Base-by-base conservation (phyloP, 306 rosid genomes). In the Vicia villosa region DNA sequence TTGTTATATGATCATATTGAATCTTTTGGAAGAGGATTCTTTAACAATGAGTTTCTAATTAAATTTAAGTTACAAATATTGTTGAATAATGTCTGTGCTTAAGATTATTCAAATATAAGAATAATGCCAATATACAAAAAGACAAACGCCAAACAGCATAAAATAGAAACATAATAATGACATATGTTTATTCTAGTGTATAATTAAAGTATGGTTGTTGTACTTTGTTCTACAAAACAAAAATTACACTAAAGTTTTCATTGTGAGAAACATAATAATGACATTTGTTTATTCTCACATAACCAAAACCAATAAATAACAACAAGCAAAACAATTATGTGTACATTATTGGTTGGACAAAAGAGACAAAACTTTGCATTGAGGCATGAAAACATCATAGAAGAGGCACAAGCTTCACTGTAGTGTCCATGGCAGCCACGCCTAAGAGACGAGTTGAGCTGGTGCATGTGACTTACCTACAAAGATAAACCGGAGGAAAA, bases 391-490 rank as follows among this genome's bases (percentile, higher is more conserved):
- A 30, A 60, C 56, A 61, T 60, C 58, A 57, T 24, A 52, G n/a
- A 24, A 61, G 36, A 32, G 64, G 43, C 63, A 19, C 52, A 36
- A 45, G 49, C 69, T 54, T 72, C 68, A 21, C 38, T 4, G 16
- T 21, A 70, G 51, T 50, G 57, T 34, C n/a, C 47, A 56, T 5
- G 50, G 26, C 36, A 58, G 62, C 49, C 46, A 30, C 28, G 20
- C 22, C 10, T n/a, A 14, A 1, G 28, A 8, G 21, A 19, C 46
- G 8, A 34, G 55, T 57, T 37, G 30, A 50, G 63, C 72, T 41
- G 20, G 45, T 45, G 38, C 21, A 14, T 28, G 56, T 43, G 50
- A n/a, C 50, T 82, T 74, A 78, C 79, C 83, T 74, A 32, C 4
- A 63, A 41, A 54, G 68, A 67, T 36, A 65, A 54, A 79, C 38